Conservation (phyloP, 169 alveolate species). For the Plasmodium vivax region DNA sequence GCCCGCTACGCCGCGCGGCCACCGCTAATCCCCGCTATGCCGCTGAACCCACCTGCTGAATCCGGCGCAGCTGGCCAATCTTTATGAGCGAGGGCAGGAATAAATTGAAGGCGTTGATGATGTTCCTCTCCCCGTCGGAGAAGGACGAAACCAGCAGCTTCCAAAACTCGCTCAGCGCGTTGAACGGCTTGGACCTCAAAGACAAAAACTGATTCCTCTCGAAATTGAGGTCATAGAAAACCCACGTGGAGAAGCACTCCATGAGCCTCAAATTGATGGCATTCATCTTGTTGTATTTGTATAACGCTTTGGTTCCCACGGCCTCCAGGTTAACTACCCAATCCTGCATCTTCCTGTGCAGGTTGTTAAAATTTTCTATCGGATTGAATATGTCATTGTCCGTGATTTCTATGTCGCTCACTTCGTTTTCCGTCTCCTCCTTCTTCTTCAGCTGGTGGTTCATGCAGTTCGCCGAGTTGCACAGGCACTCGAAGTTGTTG, state of each 20-base stretch:
- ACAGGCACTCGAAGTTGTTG: slow-evolving; percentile 39
- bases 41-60: slow-evolving; percentile 39
- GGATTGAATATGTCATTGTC: slow-evolving; percentile 35
- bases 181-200: slow-evolving; percentile 40
- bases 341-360: slow-evolving; percentile 55
- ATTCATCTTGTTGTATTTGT: slow-evolving; percentile 29
- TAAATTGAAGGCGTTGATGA: slow-evolving; percentile 24
- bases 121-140: slow-evolving; percentile 60
- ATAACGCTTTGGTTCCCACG: slow-evolving; percentile 2
- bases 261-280: slow-evolving; percentile 34
- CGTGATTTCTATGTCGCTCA: slow-evolving; percentile 21
- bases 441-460: slow-evolving; percentile 7
- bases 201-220: slow-evolving; percentile 13
- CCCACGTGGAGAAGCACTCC: slow-evolving; percentile 46
- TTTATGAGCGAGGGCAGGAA: slow-evolving; percentile 53
- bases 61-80: slow-evolving; percentile 54
- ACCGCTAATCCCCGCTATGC: too few species aligned
- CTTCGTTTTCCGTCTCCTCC: slow-evolving; percentile 9
- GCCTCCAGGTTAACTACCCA: slow-evolving; percentile 15
- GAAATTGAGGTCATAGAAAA: slow-evolving; percentile 43
- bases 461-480: slow-evolving; percentile 42
- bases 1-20: too few species aligned
- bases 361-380: slow-evolving; percentile 31
- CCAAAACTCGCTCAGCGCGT: slow-evolving; percentile 48
- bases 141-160: slow-evolving; percentile 40